Percentiles rank a stretch among this genome's conserved stretches.
Evolutionary conservation across 1,284 basidiomycete species (phyloP).

Genomic region (Takashimella koratensis): DNA sequence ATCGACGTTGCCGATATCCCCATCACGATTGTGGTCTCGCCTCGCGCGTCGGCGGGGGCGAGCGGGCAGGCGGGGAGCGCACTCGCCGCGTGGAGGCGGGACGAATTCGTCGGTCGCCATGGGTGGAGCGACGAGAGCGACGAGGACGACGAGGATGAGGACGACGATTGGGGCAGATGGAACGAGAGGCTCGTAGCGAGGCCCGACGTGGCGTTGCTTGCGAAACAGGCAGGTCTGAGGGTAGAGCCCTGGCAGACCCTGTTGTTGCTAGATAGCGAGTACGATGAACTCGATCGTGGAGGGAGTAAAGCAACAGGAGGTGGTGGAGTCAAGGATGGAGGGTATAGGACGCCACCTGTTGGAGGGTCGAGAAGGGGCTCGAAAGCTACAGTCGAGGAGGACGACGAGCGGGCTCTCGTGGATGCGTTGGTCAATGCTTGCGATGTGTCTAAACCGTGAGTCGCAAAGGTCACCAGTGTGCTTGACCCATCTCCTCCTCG

Average conservation of each 20-base stretch:
- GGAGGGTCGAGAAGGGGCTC: slow-evolving; percentile 20
- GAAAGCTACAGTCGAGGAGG: slow-evolving; percentile 49
- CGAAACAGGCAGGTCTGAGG: slow-evolving; percentile 22
- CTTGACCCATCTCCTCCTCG: too few relatives aligned
- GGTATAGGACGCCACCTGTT: background rate
- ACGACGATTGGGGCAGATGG: slow-evolving; percentile 3
- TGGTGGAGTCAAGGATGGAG: too few relatives aligned
- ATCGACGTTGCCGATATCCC: slow-evolving; percentile 70
- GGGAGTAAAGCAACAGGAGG: background rate
- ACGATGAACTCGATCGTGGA: slow-evolving; percentile 1
- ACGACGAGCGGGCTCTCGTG: slow-evolving; percentile 56
- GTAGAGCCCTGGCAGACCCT: slow-evolving; percentile 91
- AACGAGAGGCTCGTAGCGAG: slow-evolving; percentile 6
- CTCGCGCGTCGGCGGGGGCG: slow-evolving; percentile 57
- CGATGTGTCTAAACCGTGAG: slow-evolving; percentile 54
- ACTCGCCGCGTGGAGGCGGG: slow-evolving; percentile 51
- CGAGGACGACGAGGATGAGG: slow-evolving; percentile 58
- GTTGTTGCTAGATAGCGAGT: slow-evolving; percentile 58
- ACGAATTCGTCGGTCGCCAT: slow-evolving; percentile 52
- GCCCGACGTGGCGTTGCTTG: slow-evolving; percentile 9
- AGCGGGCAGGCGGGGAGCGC: slow-evolving; percentile 43
- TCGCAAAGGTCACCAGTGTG: slow-evolving; percentile 2
- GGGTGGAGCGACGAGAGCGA: slow-evolving; percentile 50
- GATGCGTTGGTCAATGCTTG: slow-evolving; percentile 61
- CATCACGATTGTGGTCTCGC: slow-evolving; percentile 75